Percentiles rank a stretch among this genome's conserved stretches.
phyloP scores from a whole-genome alignment of 148 eudicot genomes.

The Rhododendron molle region DNA sequence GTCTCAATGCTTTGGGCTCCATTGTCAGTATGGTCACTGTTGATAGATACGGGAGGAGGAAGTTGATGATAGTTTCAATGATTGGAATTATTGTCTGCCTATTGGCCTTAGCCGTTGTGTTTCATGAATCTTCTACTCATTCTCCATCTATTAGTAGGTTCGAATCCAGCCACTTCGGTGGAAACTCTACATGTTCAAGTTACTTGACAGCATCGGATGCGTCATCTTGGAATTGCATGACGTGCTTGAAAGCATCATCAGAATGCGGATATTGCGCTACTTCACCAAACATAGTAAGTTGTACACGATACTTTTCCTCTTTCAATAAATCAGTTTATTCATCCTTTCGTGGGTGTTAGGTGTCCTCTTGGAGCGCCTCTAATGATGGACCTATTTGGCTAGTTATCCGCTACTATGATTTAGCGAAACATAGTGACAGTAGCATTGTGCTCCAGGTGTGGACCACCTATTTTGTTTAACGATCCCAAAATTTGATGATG shows the following conservation, averaged over 20 bases:
- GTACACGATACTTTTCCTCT: not conserved
- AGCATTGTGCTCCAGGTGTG: not conserved
- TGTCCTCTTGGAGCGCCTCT: not conserved
- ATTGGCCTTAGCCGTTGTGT: slow-evolving; percentile 35
- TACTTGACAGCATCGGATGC: slow-evolving; percentile 30
- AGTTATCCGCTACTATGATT: not conserved
- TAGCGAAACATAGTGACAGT: not conserved
- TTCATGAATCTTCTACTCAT: slow-evolving; percentile 38
- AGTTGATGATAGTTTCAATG: slow-evolving; percentile 66
- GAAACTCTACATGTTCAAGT: slow-evolving; percentile 52
- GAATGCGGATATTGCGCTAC: slow-evolving; percentile 66
- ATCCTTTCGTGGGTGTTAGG: not conserved
- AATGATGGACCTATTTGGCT: not conserved
- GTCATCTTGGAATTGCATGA: slow-evolving; percentile 59
- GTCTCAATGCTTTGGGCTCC: slow-evolving; percentile 72
- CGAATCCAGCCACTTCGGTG: slow-evolving; percentile 51
- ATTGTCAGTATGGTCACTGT: slow-evolving; percentile 67
- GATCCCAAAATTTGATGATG: not conserved
- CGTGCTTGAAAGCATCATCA: slow-evolving; percentile 50
- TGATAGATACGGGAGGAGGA: slow-evolving; percentile 77
- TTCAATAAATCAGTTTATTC: not conserved
- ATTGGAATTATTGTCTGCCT: slow-evolving; percentile 61
- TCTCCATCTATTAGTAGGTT: slow-evolving; percentile 37
- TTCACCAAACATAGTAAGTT: slow-evolving; percentile 41
- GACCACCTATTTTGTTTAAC: not conserved